Conservation (phyloP, 805 yeast species). For the Wickerhamomyces chambardii region DNA sequence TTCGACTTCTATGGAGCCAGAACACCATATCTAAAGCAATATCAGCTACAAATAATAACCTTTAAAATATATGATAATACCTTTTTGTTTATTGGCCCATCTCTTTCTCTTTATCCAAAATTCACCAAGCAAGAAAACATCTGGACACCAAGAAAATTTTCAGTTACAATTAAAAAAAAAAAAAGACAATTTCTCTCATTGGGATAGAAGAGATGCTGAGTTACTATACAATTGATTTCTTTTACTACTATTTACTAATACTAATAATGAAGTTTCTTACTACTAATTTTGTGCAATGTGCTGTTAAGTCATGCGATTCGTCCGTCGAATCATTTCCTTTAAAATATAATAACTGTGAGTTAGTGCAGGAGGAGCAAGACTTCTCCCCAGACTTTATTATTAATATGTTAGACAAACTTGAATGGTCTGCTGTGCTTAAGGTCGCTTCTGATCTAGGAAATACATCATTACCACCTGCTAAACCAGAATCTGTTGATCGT, state of each 20-base stretch:
- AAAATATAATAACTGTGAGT: conserved; percentile 54
- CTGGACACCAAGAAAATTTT: too few species aligned
- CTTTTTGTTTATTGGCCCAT: too few species aligned
- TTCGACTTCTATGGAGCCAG: too few species aligned
- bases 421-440: conserved; percentile 76
- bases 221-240: too few species aligned
- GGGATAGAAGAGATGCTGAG: too few species aligned
- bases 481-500: conserved; percentile 37
- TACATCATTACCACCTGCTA: conserved; percentile 43
- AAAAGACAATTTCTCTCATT: too few species aligned
- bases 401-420: conserved; percentile 70
- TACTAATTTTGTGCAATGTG: conserved; percentile 94
- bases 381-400: conserved; percentile 73
- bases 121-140: too few species aligned
- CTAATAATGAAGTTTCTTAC: conserved; percentile 81
- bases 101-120: too few species aligned
- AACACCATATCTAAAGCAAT: too few species aligned
- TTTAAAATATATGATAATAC: too few species aligned
- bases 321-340: conserved; percentile 78
- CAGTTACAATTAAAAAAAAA: too few species aligned
- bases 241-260: neutral
- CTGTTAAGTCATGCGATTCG: conserved; percentile 72
- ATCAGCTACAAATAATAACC: too few species aligned
- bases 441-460: conserved; percentile 78
- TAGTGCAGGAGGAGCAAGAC: conserved; percentile 66